Conservation (phyloP, 106 monocot species). For the Phalaenopsis equestris region DNA sequence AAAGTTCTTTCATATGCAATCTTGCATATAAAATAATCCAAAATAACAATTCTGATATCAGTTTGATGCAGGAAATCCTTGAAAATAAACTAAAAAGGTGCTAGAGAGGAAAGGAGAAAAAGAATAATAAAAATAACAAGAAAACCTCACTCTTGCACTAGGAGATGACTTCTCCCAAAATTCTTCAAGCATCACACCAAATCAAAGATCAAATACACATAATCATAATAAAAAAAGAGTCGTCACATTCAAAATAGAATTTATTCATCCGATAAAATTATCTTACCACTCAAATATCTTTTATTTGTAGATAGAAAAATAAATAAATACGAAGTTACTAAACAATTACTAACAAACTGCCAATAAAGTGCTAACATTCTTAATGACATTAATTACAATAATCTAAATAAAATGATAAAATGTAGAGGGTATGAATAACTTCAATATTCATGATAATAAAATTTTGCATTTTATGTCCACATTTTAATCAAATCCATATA, state of each 20-base stretch:
- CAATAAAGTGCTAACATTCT: neutral
- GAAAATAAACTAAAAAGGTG: no score
- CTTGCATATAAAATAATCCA: no score
- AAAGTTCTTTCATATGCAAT: no score
- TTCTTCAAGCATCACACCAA: no score
- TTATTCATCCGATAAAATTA: neutral
- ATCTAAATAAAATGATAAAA: neutral
- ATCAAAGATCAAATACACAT: neutral
- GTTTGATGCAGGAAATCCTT: no score
- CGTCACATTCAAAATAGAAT: neutral
- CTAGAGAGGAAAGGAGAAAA: no score
- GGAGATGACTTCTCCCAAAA: no score
- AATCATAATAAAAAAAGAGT: neutral
- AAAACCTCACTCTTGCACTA: no score
- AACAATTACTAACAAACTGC: neutral
- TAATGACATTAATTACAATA: neutral
- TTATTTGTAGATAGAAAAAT: neutral
- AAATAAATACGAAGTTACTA: neutral
- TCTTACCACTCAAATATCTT: neutral
- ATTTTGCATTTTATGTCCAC: neutral
- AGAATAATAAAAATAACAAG: no score
- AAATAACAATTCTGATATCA: no score
- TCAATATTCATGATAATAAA: neutral
- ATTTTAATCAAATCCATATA: neutral
- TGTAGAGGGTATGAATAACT: neutral